Evolutionary conservation across 805 yeast species (phyloP).

Genomic region (Pichia pseudocactophila): DNA sequence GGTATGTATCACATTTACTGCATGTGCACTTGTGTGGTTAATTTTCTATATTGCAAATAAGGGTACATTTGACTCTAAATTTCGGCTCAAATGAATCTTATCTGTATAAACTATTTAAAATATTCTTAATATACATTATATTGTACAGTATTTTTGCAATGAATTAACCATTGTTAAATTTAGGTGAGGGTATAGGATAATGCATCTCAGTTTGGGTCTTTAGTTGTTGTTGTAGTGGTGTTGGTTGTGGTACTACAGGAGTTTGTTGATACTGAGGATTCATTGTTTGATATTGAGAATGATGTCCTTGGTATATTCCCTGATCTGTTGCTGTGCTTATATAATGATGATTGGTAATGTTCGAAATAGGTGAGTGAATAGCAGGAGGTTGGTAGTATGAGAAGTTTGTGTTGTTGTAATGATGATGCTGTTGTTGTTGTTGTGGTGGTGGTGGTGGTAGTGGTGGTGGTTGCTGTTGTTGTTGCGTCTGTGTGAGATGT

Average conservation of each 20-base stretch:
- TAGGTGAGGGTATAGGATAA: no score
- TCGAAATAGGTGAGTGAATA: no score
- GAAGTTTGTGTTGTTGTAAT: no score
- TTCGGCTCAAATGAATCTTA: constrained; percentile 9
- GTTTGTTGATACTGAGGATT: no score
- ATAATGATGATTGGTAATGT: no score
- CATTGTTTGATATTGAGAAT: constrained; percentile 3
- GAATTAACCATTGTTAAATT: no score
- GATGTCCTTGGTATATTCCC: neutral
- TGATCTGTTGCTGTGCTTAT: no score
- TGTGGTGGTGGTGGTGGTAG: neutral
- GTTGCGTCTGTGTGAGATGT: neutral
- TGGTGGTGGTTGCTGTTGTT: neutral
- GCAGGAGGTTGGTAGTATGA: no score
- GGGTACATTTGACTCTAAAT: constrained; percentile 12
- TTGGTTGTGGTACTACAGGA: neutral
- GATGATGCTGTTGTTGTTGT: neutral
- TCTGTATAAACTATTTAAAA: no score
- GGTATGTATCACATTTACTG: constrained; percentile 16
- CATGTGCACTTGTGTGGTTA: constrained; percentile 22
- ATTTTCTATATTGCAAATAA: constrained; percentile 17
- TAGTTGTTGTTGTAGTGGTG: neutral
- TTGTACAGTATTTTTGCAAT: no score
- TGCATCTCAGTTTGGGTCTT: neutral
- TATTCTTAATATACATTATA: neutral